Conservation (phyloP, 2,329 filamentous ascomycete species). For the Botrytis deweyae region DNA sequence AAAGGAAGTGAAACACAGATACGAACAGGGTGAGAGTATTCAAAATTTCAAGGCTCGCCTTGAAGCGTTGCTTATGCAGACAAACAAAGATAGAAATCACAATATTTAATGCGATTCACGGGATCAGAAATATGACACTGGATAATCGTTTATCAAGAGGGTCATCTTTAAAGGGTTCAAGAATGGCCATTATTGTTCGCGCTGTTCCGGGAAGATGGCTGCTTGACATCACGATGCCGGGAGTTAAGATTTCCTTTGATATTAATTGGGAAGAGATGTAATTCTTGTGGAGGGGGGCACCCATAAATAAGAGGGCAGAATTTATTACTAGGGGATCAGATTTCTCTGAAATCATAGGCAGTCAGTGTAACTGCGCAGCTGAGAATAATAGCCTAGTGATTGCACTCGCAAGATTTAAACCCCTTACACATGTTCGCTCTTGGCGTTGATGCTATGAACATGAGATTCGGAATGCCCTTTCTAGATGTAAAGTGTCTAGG, state of each 20-base stretch:
- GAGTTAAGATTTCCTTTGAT: not conserved
- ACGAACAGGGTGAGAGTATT: not conserved
- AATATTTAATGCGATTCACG: not conserved
- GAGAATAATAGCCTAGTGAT: not conserved
- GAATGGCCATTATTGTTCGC: not conserved
- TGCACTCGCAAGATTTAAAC: not conserved
- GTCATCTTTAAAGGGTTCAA: not conserved
- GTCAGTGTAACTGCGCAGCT: not conserved
- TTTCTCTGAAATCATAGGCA: not conserved
- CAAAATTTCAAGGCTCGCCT: not conserved
- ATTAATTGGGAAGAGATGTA: not conserved
- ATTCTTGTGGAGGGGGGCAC: not conserved
- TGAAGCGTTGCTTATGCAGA: not conserved
- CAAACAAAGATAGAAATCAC: not conserved
- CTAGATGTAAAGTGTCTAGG: not conserved
- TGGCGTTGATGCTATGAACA: not conserved
- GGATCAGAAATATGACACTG: not conserved
- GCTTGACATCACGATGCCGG: not conserved
- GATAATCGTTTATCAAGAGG: rapidly evolving
- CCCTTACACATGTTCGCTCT: not conserved
- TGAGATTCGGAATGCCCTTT: not conserved
- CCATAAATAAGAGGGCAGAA: not conserved
- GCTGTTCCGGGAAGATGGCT: not conserved
- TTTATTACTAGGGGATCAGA: not conserved
- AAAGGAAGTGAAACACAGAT: not conserved